phyloP scores from a whole-genome alignment of 768 basidiomycete genomes.

The Exsudoporus frostii region DNA sequence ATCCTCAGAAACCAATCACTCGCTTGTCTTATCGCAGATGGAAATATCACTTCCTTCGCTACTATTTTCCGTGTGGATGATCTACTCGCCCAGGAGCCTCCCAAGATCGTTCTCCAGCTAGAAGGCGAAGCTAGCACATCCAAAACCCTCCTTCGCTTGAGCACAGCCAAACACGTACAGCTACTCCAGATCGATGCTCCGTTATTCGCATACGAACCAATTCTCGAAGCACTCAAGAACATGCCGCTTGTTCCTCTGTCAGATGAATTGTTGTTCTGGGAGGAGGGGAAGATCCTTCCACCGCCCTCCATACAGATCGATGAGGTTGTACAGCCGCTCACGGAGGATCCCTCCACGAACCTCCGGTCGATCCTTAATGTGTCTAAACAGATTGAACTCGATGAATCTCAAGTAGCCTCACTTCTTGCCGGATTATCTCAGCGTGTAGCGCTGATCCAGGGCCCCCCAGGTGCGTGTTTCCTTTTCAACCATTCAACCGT shows the following conservation, averaged over 20 bases:
- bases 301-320: conserved; percentile 3
- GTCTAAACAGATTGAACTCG: conserved; percentile 43
- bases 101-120: conserved; percentile 53
- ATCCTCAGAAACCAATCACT: conserved; percentile 55
- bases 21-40: conserved; percentile 50
- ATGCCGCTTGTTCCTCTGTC: conserved; percentile 46
- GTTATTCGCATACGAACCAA: conserved; percentile 60
- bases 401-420: conserved; percentile 45
- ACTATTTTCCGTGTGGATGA: conserved; percentile 54
- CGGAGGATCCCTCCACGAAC: conserved; percentile 35
- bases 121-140: conserved; percentile 41
- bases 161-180: conserved; percentile 33
- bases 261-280: conserved; percentile 56
- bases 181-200: conserved; percentile 64
- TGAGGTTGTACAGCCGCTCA: conserved; percentile 30
- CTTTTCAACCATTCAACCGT: neutral
- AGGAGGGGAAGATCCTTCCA: conserved; percentile 21
- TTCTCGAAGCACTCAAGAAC: conserved; percentile 54
- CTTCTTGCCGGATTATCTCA: conserved; percentile 55
- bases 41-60: conserved; percentile 50
- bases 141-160: conserved; percentile 42
- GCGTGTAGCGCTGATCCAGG: conserved; percentile 61
- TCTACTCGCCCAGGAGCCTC: conserved; percentile 44
- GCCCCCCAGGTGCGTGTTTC: conserved; percentile 56
- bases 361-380: conserved; percentile 38